Evolutionary conservation across 2,329 filamentous ascomycete genomes (phyloP).

Genomic region (Cladosporium oxysporum): DNA sequence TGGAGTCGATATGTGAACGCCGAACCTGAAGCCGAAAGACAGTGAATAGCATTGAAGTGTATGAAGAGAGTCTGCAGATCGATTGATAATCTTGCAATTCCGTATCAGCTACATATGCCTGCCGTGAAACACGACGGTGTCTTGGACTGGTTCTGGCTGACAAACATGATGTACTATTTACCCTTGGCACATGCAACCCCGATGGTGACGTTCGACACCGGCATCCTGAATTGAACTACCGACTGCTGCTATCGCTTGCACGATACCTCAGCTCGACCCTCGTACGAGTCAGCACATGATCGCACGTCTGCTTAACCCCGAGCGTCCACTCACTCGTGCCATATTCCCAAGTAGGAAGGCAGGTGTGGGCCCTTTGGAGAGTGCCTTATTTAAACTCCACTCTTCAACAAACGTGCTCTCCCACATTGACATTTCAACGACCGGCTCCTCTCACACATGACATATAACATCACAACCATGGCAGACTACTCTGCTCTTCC

Average conservation of each 20-base stretch:
- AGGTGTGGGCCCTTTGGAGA: neutral
- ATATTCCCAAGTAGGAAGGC: neutral
- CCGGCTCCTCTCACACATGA: neutral
- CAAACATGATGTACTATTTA: neutral
- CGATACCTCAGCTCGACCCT: neutral
- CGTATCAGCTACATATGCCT: neutral
- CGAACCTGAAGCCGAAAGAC: neutral
- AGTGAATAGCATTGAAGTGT: neutral
- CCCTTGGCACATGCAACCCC: neutral
- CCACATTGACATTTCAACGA: neutral
- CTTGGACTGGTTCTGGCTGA: neutral
- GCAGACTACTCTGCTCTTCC: constrained; percentile 36
- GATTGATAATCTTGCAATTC: neutral
- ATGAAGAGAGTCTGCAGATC: neutral
- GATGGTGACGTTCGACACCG: neutral
- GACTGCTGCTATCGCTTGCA: neutral
- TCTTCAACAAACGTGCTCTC: neutral
- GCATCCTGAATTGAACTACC: neutral
- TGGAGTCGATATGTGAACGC: neutral
- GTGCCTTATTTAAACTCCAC: neutral
- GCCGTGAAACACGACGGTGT: neutral
- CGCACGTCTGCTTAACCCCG: neutral
- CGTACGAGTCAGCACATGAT: neutral
- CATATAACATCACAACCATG: constrained; percentile 21
- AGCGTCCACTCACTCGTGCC: neutral